phyloP scores from a whole-genome alignment of 805 yeast genomes.

The Saccharomycopsis fibuligera region DNA sequence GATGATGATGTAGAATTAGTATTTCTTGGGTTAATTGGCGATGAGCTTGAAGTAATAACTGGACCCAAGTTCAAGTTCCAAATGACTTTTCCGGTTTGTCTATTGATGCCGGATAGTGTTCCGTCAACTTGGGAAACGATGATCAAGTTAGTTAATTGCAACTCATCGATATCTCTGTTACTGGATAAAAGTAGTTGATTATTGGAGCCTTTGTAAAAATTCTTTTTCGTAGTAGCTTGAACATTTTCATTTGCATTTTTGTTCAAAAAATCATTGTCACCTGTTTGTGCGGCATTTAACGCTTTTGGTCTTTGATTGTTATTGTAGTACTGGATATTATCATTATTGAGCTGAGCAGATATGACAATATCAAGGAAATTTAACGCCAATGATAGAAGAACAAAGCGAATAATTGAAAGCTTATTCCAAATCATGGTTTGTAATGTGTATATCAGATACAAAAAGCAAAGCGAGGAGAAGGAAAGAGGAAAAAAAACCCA shows the following conservation, averaged over 20 bases:
- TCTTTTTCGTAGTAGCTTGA: constrained; percentile 1
- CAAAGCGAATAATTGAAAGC: too few species aligned
- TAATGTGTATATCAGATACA: too few species aligned
- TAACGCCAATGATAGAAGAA: too few species aligned
- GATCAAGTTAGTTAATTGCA: constrained; percentile 16
- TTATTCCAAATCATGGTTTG: neutral
- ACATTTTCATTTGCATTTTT: too few species aligned
- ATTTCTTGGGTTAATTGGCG: constrained; percentile 9
- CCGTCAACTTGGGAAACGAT: constrained; percentile 21
- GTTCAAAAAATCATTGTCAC: too few species aligned
- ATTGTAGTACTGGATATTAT: too few species aligned
- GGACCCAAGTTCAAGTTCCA: constrained; percentile 20
- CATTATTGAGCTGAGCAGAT: neutral
- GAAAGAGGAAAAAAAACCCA: too few species aligned
- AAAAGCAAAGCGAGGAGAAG: too few species aligned
- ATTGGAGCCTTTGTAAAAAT: constrained; percentile 6
- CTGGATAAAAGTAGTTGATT: constrained; percentile 14
- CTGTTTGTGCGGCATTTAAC: too few species aligned
- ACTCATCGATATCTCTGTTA: constrained; percentile 13
- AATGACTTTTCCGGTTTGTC: constrained; percentile 19
- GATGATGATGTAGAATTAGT: too few species aligned
- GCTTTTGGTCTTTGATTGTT: neutral
- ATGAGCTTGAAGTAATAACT: constrained; percentile 8
- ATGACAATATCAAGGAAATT: neutral
- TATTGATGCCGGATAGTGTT: constrained; percentile 14